Evolutionary conservation across 2,329 filamentous ascomycete genomes (phyloP).

Genomic region (Drechslerella stenobrocha): DNA sequence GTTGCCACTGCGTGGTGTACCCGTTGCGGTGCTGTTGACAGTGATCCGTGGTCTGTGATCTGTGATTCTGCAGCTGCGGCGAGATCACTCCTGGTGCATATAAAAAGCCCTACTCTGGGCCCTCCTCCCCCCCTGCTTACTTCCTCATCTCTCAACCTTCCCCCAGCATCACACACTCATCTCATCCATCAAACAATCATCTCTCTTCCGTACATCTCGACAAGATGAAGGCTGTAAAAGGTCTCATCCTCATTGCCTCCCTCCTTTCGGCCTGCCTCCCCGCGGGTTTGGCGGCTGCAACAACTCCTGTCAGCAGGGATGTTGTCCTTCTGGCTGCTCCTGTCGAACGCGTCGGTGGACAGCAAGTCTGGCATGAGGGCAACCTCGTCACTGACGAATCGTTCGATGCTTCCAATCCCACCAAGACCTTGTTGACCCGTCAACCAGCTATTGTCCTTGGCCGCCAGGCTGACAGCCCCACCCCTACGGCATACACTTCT

Average conservation of each 20-base stretch:
- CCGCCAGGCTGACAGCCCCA: constrained; percentile 9
- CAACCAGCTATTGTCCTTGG: constrained; percentile 9
- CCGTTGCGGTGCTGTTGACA: too few species aligned
- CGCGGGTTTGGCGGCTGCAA: constrained; percentile 10
- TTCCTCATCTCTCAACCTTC: too few species aligned
- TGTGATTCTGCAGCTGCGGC: too few species aligned
- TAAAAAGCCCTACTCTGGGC: too few species aligned
- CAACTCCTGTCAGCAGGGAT: constrained; percentile 5
- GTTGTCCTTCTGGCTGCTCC: constrained; percentile 18
- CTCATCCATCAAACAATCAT: constrained; percentile 3
- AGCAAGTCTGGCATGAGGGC: constrained; percentile 21
- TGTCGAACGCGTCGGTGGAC: constrained; percentile 11
- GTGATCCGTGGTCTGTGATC: too few species aligned
- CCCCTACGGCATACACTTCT: constrained; percentile 37
- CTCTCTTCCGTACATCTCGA: neutral
- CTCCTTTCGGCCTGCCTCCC: constrained; percentile 18
- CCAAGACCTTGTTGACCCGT: constrained; percentile 2
- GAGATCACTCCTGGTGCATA: too few species aligned
- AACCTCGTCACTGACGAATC: constrained; percentile 5
- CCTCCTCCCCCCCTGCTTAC: too few species aligned
- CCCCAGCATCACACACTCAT: too few species aligned
- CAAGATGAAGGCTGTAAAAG: constrained; percentile 36
- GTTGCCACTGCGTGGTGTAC: too few species aligned
- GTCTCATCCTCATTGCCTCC: constrained; percentile 18
- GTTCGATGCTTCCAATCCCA: constrained; percentile 27